These are phyloP conservation scores for Phytophthora nicotianae DNA, from an alignment of 352 stramenopile species.

Conservation along the genomic window DNA sequence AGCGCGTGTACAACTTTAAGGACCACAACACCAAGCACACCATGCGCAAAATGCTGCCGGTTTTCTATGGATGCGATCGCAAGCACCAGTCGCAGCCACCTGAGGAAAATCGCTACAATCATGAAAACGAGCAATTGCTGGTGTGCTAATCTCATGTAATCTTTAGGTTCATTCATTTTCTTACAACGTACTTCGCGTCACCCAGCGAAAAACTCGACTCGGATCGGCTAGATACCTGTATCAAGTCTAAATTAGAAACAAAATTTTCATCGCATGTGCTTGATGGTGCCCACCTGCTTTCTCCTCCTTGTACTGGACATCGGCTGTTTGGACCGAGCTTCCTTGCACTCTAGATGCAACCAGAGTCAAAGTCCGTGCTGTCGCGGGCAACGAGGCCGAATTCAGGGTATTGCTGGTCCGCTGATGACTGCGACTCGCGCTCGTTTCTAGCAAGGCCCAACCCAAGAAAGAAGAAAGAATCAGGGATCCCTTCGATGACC, in stretches of 20 bases:
- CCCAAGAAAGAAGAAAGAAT: conserved; percentile 34
- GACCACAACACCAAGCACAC: conserved; percentile 58
- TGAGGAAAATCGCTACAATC: conserved; percentile 5
- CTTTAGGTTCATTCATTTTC: conserved; percentile 48
- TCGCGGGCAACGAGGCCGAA: conserved; percentile 37
- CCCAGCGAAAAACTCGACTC: conserved; percentile 29
- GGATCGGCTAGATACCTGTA: conserved; percentile 37
- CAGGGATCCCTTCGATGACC: conserved; percentile 29
- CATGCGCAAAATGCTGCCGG: conserved; percentile 74
- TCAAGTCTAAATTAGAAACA: conserved; percentile 42
- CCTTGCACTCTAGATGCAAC: conserved; percentile 40
- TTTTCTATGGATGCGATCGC: conserved; percentile 63
- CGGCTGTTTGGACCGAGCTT: conserved; percentile 8
- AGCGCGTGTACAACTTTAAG: conserved; percentile 78
- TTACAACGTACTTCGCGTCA: conserved; percentile 41
- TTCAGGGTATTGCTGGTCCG: conserved; percentile 36
- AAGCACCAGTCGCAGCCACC: conserved; percentile 24
- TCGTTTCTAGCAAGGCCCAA: conserved; percentile 37
- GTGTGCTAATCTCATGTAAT: conserved; percentile 38
- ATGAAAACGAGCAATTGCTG: conserved; percentile 6
- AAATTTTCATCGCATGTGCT: conserved; percentile 28
- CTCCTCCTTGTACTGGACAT: conserved; percentile 39
- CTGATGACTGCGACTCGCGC: conserved; percentile 20
- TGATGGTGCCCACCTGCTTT: conserved; percentile 32
- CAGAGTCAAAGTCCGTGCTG: conserved; percentile 45